Evolutionary conservation across 2,329 filamentous ascomycete genomes (phyloP).

Genomic region (Hypoxylon sp.): DNA sequence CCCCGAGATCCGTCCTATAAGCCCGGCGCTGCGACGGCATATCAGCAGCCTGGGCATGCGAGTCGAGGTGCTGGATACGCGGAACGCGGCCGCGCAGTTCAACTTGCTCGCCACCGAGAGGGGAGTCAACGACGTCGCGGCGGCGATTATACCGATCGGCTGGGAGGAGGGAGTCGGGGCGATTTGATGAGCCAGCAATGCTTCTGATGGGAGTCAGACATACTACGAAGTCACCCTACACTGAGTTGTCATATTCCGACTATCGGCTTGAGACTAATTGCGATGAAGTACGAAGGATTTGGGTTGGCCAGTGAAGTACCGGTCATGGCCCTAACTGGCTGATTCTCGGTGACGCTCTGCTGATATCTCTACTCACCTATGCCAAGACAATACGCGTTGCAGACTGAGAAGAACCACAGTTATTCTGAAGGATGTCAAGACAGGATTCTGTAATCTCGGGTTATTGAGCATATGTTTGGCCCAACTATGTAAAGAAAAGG

Average conservation of each 20-base stretch:
- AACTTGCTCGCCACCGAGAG: slow-evolving; percentile 95
- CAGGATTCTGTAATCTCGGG: not conserved
- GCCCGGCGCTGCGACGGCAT: slow-evolving; percentile 73
- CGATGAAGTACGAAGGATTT: not conserved
- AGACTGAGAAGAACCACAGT: not conserved
- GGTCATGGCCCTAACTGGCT: not conserved
- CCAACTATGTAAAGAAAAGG: no score
- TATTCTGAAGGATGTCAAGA: not conserved
- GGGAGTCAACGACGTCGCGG: slow-evolving; percentile 83
- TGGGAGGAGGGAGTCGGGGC: slow-evolving; percentile 71
- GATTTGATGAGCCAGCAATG: slow-evolving; percentile 27
- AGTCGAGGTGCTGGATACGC: slow-evolving; percentile 88
- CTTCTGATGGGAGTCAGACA: not conserved
- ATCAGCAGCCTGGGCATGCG: slow-evolving; percentile 83
- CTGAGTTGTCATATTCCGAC: not conserved
- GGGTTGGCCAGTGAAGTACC: not conserved
- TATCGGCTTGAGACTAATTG: not conserved
- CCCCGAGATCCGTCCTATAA: slow-evolving; percentile 75
- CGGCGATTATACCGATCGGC: slow-evolving; percentile 84
- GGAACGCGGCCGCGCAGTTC: slow-evolving; percentile 93
- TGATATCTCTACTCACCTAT: not conserved
- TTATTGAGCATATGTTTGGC: not conserved
- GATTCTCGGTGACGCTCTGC: not conserved
- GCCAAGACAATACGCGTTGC: not conserved
- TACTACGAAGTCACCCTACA: not conserved